Conservation (phyloP, 805 yeast species). For the Isabelozyma heimii region DNA sequence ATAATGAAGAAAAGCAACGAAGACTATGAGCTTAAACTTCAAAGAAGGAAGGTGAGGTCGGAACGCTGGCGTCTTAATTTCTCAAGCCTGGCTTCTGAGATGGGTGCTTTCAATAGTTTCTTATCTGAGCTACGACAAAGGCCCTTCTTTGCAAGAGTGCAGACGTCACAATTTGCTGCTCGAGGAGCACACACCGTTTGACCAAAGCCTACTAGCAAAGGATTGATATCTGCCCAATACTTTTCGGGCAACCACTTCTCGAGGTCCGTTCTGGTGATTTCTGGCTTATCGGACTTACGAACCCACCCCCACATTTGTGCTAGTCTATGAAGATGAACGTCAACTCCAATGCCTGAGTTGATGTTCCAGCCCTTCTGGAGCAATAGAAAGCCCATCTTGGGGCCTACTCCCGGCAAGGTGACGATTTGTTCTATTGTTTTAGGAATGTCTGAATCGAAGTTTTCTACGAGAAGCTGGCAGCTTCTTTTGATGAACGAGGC, state of each 20-base stretch:
- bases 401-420: conserved; percentile 88
- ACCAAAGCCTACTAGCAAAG: conserved; percentile 88
- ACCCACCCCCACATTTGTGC: conserved; percentile 84
- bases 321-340: conserved; percentile 82
- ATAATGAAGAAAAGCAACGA: too few relatives aligned
- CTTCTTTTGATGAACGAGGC: conserved; percentile 67
- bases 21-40: too few relatives aligned
- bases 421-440: conserved; percentile 60
- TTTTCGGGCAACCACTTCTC: conserved; percentile 73
- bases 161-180: conserved; percentile 67
- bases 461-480: conserved; percentile 47
- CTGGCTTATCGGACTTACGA: conserved; percentile 58
- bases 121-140: conserved; percentile 60
- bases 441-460: conserved; percentile 71
- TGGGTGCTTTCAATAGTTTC: conserved; percentile 28
- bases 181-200: conserved; percentile 81
- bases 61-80: conserved; percentile 33
- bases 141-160: conserved; percentile 51
- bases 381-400: conserved; percentile 86
- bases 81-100: conserved; percentile 22
- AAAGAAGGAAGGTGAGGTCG: conserved; percentile 17
- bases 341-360: conserved; percentile 87
- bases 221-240: conserved; percentile 83
- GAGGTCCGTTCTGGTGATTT: conserved; percentile 63
- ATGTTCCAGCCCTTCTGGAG: conserved; percentile 81